phyloP scores from a whole-genome alignment of 768 basidiomycete genomes.

The Lactarius evosmus region DNA sequence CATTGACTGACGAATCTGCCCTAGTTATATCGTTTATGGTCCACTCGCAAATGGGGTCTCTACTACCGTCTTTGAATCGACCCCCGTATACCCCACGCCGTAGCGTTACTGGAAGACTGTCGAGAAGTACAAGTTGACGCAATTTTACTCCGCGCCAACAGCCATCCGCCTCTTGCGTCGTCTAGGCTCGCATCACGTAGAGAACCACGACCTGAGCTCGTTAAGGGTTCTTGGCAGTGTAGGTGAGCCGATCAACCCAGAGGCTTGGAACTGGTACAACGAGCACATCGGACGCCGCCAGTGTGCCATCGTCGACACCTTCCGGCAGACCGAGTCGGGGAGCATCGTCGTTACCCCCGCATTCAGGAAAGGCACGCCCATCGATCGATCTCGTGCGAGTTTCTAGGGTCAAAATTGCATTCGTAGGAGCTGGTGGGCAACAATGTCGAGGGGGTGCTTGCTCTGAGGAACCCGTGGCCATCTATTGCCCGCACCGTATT shows the following conservation, averaged over 20 bases:
- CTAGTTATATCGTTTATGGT: constrained; percentile 89
- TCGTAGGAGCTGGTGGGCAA: constrained; percentile 66
- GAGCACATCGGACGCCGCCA: constrained; percentile 85
- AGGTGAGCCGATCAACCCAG: constrained; percentile 98
- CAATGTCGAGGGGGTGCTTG: constrained; percentile 88
- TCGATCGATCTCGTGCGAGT: not conserved
- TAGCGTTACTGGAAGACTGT: constrained; percentile 97
- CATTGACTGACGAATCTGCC: not conserved
- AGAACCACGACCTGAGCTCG: constrained; percentile 73
- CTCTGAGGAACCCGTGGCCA: constrained; percentile 86
- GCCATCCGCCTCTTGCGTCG: constrained; percentile 90
- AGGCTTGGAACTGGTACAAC: constrained; percentile 99
- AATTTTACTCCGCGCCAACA: constrained; percentile 93
- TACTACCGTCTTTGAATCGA: constrained; percentile 93
- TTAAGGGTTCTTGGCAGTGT: constrained; percentile 89
- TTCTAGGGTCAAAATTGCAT: not conserved
- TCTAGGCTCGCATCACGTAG: constrained; percentile 82
- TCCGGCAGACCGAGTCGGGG: constrained; percentile 98
- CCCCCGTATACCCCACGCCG: constrained; percentile 94
- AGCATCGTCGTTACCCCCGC: constrained; percentile 89
- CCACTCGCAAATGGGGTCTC: constrained; percentile 82
- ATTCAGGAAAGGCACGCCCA: constrained; percentile 57
- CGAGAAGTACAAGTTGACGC: constrained; percentile 88
- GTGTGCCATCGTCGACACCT: constrained; percentile 93
- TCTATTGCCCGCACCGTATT: constrained; percentile 92